A percentile compares a stretch with the other conserved stretches of the same genome.
phyloP scores from a whole-genome alignment of 208 protist species.

The Acanthamoeba castellanii region DNA sequence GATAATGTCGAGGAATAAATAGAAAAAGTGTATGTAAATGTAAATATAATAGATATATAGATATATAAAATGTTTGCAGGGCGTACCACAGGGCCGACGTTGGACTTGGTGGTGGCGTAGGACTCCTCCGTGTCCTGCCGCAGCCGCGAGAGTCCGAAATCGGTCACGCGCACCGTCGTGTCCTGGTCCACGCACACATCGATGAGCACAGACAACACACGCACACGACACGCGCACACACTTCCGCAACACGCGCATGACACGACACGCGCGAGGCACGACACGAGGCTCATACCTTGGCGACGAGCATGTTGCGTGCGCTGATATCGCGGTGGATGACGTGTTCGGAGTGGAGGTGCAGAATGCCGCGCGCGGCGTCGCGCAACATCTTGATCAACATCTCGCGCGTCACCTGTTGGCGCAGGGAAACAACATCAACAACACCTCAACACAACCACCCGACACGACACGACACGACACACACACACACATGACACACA shows the following conservation, averaged over 20 bases:
- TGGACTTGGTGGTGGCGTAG: conserved; percentile 69
- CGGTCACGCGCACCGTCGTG: conserved; percentile 25
- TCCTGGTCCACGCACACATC: neutral
- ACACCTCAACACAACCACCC: neutral
- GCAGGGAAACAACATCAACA: neutral
- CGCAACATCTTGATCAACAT: conserved; percentile 38
- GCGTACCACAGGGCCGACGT: conserved; percentile 56
- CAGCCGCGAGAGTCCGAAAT: conserved; percentile 57
- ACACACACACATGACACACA: too few relatives aligned
- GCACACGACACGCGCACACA: too few relatives aligned
- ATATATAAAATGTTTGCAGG: neutral
- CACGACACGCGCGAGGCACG: neutral
- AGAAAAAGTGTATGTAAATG: too few relatives aligned
- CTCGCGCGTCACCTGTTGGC: conserved; percentile 4
- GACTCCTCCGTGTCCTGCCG: conserved; percentile 61
- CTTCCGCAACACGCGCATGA: too few relatives aligned
- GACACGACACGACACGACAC: neutral
- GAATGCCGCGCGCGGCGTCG: conserved; percentile 52
- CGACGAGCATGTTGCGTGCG: conserved; percentile 59
- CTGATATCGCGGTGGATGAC: conserved; percentile 62
- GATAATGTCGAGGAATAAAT: too few relatives aligned
- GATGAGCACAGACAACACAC: neutral
- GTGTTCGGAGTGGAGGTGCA: conserved; percentile 50
- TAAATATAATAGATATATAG: too few relatives aligned
- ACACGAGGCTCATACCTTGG: neutral